Percentiles rank a stretch among this genome's conserved stretches.
Conservation (phyloP, 2,329 filamentous ascomycete genomes). For the Aspergillus unguis region DNA sequence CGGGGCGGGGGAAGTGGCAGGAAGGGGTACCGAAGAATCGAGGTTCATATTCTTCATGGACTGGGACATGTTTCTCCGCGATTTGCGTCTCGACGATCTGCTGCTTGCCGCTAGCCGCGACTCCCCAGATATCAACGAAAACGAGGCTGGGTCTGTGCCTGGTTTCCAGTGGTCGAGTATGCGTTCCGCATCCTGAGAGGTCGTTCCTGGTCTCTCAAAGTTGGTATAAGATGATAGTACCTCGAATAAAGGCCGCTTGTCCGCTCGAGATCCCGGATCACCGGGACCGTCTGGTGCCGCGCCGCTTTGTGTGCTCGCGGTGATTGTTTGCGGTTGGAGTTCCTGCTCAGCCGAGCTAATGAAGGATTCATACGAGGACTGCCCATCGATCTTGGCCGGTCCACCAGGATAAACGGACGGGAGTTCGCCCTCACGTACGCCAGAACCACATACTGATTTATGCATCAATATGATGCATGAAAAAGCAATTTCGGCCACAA, state of each 20-base stretch:
- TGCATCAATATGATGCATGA: conserved; percentile 29
- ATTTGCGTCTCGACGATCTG: conserved; percentile 21
- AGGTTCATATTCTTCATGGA: conserved; percentile 13
- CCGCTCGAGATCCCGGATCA: not conserved
- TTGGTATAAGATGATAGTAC: conserved; percentile 31
- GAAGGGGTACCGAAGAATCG: conserved; percentile 17
- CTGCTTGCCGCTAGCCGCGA: conserved; percentile 14
- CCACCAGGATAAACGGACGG: not conserved
- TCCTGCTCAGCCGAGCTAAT: not conserved
- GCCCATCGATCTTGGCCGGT: not conserved
- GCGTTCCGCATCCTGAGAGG: conserved; percentile 23
- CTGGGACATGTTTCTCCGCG: conserved; percentile 28
- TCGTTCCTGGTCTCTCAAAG: conserved; percentile 21
- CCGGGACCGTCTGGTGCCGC: not conserved
- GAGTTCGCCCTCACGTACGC: not conserved
- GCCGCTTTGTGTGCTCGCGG: not conserved
- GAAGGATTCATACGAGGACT: not conserved
- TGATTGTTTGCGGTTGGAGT: not conserved
- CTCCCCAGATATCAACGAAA: conserved; percentile 26
- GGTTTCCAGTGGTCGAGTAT: conserved; percentile 38
- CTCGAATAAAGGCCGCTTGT: conserved; percentile 12
- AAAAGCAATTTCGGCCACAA: conserved; percentile 37
- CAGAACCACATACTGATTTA: conserved; percentile 1
- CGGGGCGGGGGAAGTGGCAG: conserved; percentile 25
- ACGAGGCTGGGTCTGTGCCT: conserved; percentile 31